Percentiles rank a stretch among this genome's conserved stretches.
phyloP scores from a whole-genome alignment of 2,329 filamentous ascomycete species.

The Talaromyces islandicus region DNA sequence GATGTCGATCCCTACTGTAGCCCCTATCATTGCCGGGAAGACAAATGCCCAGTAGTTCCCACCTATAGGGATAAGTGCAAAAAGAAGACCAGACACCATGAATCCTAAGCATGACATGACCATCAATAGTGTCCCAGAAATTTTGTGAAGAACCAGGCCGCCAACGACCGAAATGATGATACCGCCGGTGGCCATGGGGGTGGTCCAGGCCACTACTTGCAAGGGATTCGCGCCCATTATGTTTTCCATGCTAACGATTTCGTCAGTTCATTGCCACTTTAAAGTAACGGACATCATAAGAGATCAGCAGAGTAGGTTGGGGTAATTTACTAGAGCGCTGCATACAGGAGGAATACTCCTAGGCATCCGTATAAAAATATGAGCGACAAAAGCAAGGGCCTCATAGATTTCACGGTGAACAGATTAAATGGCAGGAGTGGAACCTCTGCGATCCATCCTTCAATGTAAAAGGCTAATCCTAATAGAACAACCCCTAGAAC shows the following conservation, averaged over 20 bases:
- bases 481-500: constrained; percentile 54
- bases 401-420: constrained; percentile 40
- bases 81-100: not conserved
- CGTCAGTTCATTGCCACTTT: not conserved
- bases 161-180: not conserved
- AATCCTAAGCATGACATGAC: not conserved
- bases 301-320: not conserved
- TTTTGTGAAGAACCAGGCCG: not conserved
- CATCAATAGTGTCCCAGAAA: not conserved
- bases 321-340: not conserved
- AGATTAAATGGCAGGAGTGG: constrained; percentile 66
- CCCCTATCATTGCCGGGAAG: not conserved
- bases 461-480: constrained; percentile 55
- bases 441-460: constrained; percentile 62
- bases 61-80: not conserved
- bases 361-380: not conserved
- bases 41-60: not conserved
- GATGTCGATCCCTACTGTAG: constrained; percentile 47
- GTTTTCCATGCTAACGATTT: not conserved
- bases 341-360: not conserved
- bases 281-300: not conserved
- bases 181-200: not conserved
- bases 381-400: not conserved
- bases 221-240: not conserved
- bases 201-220: not conserved